Percentiles rank a stretch among this genome's conserved stretches.
phyloP scores from a whole-genome alignment of 2,329 filamentous ascomycete genomes.

The Zelopaecilomyces penicillatus region DNA sequence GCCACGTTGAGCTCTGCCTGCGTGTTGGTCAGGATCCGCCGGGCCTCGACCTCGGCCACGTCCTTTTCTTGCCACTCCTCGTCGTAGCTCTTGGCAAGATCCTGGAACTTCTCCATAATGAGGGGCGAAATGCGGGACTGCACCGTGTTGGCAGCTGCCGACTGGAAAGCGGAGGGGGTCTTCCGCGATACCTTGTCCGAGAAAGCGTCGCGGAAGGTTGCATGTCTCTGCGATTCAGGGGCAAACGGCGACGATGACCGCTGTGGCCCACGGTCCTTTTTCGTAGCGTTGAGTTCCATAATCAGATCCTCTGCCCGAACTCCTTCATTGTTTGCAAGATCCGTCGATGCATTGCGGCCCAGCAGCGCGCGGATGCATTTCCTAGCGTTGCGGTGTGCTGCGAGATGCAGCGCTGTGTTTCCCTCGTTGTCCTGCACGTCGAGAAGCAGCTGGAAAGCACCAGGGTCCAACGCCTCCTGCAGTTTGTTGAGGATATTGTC shows the following conservation, averaged over 20 bases:
- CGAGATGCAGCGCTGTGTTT: conserved; percentile 72
- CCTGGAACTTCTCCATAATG: conserved; percentile 63
- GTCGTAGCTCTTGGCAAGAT: conserved; percentile 63
- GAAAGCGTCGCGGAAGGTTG: conserved; percentile 43
- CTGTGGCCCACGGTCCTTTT: conserved; percentile 59
- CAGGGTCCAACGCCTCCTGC: conserved; percentile 65
- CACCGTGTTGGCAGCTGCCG: conserved; percentile 59
- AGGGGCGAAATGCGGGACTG: conserved; percentile 61
- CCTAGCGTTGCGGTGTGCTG: conserved; percentile 74
- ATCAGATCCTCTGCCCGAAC: conserved; percentile 81
- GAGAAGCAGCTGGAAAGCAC: conserved; percentile 68
- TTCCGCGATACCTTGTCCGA: conserved; percentile 35
- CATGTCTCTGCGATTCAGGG: conserved; percentile 50
- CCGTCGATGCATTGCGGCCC: conserved; percentile 71
- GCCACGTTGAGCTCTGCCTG: conserved; percentile 57
- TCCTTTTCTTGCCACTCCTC: conserved; percentile 69
- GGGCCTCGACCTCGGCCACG: conserved; percentile 58
- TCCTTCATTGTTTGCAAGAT: conserved; percentile 74
- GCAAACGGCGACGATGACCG: conserved; percentile 69
- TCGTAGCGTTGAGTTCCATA: conserved; percentile 60
- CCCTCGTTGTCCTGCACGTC: conserved; percentile 79
- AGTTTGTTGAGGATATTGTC: conserved; percentile 86
- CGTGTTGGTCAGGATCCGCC: conserved; percentile 56
- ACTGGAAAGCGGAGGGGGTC: conserved; percentile 40
- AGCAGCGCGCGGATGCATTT: conserved; percentile 80